Conservation (phyloP, 2,329 filamentous ascomycete species). For the Pseudogymnoascus verrucosus region DNA sequence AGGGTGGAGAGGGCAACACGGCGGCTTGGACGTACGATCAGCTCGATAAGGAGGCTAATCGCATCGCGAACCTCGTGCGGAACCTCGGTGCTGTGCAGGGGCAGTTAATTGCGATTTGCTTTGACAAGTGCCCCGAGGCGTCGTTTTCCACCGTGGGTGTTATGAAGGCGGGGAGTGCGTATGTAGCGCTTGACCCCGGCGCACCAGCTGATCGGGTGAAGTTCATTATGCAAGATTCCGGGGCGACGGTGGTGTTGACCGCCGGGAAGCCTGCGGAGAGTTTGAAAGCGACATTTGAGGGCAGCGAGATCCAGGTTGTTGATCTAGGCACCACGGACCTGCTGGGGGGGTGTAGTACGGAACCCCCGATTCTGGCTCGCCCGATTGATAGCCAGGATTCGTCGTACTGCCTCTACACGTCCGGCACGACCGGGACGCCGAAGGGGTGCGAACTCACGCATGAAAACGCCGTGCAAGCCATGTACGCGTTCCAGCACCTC, state of each 20-base stretch:
- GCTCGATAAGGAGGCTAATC: conserved; percentile 63
- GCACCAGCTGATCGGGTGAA: conserved; percentile 28
- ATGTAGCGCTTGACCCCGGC: conserved; percentile 33
- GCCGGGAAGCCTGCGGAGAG: conserved; percentile 37
- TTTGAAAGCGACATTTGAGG: conserved; percentile 26
- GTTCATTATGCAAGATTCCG: conserved; percentile 50
- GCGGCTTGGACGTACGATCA: conserved; percentile 66
- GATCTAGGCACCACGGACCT: conserved; percentile 21
- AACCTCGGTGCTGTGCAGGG: conserved; percentile 43
- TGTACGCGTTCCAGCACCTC: conserved; percentile 75
- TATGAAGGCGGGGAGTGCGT: conserved; percentile 30
- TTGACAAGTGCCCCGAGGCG: conserved; percentile 31
- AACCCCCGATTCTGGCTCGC: conserved; percentile 21
- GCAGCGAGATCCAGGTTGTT: conserved; percentile 17
- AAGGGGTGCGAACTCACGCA: conserved; percentile 71
- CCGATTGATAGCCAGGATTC: conserved; percentile 21
- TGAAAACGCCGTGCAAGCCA: conserved; percentile 79
- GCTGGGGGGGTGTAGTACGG: conserved; percentile 13
- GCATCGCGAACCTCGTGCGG: conserved; percentile 58
- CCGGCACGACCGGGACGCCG: conserved; percentile 31
- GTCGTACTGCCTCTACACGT: conserved; percentile 31
- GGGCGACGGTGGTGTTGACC: conserved; percentile 54
- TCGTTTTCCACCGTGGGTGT: conserved; percentile 31
- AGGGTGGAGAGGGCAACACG: conserved; percentile 34
- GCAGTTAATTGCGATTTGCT: conserved; percentile 33